Percentiles rank a stretch among this genome's conserved stretches.
Evolutionary conservation across 257 asterid genomes (phyloP).

Genomic region (Gynochthodes officinalis): DNA sequence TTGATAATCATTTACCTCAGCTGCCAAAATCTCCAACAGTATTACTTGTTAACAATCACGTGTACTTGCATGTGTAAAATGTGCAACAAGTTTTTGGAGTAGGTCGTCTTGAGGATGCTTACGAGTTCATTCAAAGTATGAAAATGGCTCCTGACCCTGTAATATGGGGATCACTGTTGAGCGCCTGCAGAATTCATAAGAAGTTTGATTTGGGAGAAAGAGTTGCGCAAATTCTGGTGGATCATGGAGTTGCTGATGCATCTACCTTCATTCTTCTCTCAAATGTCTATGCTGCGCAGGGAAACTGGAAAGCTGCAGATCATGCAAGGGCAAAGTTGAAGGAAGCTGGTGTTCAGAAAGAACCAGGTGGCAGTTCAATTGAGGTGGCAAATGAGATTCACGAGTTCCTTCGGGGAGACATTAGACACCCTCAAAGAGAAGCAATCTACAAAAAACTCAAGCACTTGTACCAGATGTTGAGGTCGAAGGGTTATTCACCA

Average conservation of each 20-base stretch:
- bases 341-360: conserved; percentile 37
- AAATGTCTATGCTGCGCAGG: conserved; percentile 40
- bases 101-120: conserved; percentile 50
- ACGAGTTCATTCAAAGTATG: conserved; percentile 31
- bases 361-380: conserved; percentile 54
- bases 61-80: too few relatives aligned
- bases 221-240: conserved; percentile 27
- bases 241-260: conserved; percentile 28
- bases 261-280: conserved; percentile 36
- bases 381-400: conserved; percentile 43
- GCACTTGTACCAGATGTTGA: conserved; percentile 31
- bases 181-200: conserved; percentile 48
- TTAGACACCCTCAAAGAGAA: conserved; percentile 46
- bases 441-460: conserved; percentile 41
- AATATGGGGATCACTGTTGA: conserved; percentile 50
- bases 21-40: too few relatives aligned
- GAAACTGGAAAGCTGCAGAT: conserved; percentile 45
- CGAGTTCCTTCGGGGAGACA: conserved; percentile 50
- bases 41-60: too few relatives aligned
- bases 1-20: too few relatives aligned
- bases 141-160: conserved; percentile 33
- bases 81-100: too few relatives aligned
- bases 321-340: conserved; percentile 36
- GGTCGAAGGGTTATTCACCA: conserved; percentile 42
- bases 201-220: conserved; percentile 38